phyloP scores from a whole-genome alignment of 2,329 filamentous ascomycete genomes.

The Botryosphaeria dothidea region DNA sequence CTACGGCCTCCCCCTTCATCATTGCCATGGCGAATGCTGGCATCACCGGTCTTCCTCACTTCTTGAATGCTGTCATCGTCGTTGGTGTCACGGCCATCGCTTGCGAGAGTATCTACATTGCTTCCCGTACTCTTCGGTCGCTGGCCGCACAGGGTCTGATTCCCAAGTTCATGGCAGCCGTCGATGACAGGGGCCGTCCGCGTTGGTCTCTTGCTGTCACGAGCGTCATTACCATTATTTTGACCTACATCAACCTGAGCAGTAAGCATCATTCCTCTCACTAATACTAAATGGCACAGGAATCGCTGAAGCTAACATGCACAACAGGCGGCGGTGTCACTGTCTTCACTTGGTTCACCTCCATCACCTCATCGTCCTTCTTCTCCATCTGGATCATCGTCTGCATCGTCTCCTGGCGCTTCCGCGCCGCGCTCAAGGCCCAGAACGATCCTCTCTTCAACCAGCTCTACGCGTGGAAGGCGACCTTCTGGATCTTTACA shows the following conservation, averaged over 20 bases:
- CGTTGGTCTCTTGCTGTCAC: constrained; percentile 32
- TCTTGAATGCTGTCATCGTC: constrained; percentile 37
- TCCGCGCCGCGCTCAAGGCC: constrained; percentile 30
- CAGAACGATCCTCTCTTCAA: constrained; percentile 31
- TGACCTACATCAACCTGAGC: constrained; percentile 36
- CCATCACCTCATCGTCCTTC: constrained; percentile 34
- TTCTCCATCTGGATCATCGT: constrained; percentile 40
- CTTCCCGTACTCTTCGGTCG: constrained; percentile 33
- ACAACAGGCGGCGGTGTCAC: constrained; percentile 24
- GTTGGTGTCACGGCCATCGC: constrained; percentile 34
- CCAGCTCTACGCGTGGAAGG: constrained; percentile 32
- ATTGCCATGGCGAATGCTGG: constrained; percentile 32
- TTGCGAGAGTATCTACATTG: constrained; percentile 35
- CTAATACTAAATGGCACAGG: neutral
- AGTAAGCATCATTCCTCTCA: neutral
- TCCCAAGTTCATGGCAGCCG: constrained; percentile 28
- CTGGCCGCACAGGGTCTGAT: constrained; percentile 32
- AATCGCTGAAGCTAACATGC: neutral
- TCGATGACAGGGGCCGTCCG: constrained; percentile 34
- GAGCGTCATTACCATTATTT: constrained; percentile 24
- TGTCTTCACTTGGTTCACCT: constrained; percentile 31
- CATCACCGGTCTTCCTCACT: constrained; percentile 31
- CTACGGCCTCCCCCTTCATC: constrained; percentile 35
- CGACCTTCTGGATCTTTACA: constrained; percentile 30
- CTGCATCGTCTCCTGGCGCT: constrained; percentile 33